phyloP scores from a whole-genome alignment of 176 grass and related monocot genomes.

The Panicum miliaceum region DNA sequence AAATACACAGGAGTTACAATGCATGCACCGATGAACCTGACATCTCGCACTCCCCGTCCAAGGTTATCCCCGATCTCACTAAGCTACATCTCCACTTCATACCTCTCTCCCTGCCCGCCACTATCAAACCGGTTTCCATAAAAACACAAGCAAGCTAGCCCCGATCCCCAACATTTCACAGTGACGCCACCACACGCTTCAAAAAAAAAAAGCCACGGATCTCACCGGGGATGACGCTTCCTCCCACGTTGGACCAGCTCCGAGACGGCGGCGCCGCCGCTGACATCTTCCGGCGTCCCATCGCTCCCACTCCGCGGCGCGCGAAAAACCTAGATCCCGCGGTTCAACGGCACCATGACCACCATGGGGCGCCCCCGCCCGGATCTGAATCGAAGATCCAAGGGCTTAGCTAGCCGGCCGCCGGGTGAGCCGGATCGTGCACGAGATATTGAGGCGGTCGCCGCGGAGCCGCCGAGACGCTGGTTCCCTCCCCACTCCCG shows the following conservation, averaged over 20 bases:
- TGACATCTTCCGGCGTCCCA: slow-evolving; percentile 49
- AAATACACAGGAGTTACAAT: not conserved
- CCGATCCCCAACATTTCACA: slow-evolving; percentile 14
- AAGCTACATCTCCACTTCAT: not conserved
- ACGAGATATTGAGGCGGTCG: slow-evolving; percentile 27
- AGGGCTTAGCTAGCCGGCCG: not conserved
- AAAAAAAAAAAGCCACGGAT: slow-evolving; percentile 22
- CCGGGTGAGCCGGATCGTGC: not conserved
- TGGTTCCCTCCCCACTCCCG: slow-evolving; percentile 1
- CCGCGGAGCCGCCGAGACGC: slow-evolving; percentile 11
- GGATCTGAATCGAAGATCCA: slow-evolving; percentile 22
- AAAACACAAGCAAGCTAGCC: not conserved
- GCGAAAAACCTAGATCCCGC: slow-evolving; percentile 63
- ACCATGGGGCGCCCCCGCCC: slow-evolving; percentile 33
- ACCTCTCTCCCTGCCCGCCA: not conserved
- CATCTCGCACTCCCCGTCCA: not conserved
- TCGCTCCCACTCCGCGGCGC: slow-evolving; percentile 32
- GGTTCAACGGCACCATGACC: not conserved
- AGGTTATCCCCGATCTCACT: not conserved
- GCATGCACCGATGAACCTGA: not conserved
- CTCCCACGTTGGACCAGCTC: slow-evolving; percentile 28
- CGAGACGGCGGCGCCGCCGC: slow-evolving; percentile 29
- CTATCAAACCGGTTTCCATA: not conserved
- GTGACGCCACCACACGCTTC: not conserved
- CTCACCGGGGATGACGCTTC: slow-evolving; percentile 53